These are phyloP conservation scores for Penicillium sp. DNA, from an alignment of 2,329 filamentous ascomycete genomes.

Conservation along the genomic window DNA sequence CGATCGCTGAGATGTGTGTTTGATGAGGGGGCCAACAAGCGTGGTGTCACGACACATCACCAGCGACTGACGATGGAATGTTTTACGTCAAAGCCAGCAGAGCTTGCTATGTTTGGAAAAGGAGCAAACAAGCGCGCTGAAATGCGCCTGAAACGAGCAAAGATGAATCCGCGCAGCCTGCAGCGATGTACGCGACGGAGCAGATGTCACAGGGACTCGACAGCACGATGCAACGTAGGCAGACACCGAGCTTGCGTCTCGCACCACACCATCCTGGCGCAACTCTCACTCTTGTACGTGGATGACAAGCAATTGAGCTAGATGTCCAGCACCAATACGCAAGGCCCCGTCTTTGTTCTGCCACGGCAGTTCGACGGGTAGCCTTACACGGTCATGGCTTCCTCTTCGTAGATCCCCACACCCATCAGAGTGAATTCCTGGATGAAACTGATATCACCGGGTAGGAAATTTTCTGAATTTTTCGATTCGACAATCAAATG, in stretches of 20 bases:
- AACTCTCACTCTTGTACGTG: not conserved
- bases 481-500: not conserved
- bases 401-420: not conserved
- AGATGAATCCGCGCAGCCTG: not conserved
- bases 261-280: not conserved
- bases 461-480: not conserved
- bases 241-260: not conserved
- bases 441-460: not conserved
- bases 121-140: not conserved
- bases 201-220: not conserved
- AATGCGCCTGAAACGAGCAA: not conserved
- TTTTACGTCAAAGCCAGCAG: not conserved
- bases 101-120: not conserved
- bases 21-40: not conserved
- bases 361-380: not conserved
- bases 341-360: not conserved
- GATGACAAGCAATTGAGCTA: not conserved
- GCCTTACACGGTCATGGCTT: not conserved
- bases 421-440: not conserved
- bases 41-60: not conserved
- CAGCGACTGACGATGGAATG: not conserved
- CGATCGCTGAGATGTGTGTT: too few species aligned
- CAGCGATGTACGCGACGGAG: not conserved
- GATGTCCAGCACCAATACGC: not conserved
- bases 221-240: not conserved